phyloP scores from a whole-genome alignment of 2,329 filamentous ascomycete genomes.

The Tolypocladium album region DNA sequence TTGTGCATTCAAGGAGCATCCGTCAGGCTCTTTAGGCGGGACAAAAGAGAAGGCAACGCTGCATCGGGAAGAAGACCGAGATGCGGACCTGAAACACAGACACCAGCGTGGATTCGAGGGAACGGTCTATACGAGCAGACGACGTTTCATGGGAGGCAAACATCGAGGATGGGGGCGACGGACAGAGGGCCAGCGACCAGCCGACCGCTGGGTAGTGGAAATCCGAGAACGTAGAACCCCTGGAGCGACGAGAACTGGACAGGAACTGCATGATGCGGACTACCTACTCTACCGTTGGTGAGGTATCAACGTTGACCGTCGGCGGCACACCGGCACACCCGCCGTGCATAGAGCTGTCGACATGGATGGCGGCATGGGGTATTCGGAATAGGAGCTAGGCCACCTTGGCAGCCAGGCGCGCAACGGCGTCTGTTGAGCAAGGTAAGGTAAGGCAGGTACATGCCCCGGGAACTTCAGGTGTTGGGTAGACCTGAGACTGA shows the following conservation, averaged over 20 bases:
- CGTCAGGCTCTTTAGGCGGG: not conserved
- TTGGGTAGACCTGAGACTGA: not conserved
- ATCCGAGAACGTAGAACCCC: too few relatives aligned
- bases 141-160: not conserved
- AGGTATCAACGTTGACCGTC: too few relatives aligned
- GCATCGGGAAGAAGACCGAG: not conserved
- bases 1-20: not conserved
- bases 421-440: not conserved
- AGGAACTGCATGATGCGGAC: not conserved
- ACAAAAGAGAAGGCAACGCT: not conserved
- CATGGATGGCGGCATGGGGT: not conserved
- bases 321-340: too few relatives aligned
- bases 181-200: not conserved
- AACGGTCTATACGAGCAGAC: not conserved
- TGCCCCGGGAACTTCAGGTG: not conserved
- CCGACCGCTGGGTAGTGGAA: not conserved
- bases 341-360: not conserved
- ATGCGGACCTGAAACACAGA: not conserved
- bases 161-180: not conserved
- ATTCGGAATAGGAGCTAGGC: not conserved
- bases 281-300: too few relatives aligned
- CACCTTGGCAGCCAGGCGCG: not conserved
- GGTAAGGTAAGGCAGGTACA: too few relatives aligned
- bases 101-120: not conserved
- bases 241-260: too few relatives aligned